Evolutionary conservation across 345 rosid genomes (phyloP).

Genomic region (Carallia brachiata): DNA sequence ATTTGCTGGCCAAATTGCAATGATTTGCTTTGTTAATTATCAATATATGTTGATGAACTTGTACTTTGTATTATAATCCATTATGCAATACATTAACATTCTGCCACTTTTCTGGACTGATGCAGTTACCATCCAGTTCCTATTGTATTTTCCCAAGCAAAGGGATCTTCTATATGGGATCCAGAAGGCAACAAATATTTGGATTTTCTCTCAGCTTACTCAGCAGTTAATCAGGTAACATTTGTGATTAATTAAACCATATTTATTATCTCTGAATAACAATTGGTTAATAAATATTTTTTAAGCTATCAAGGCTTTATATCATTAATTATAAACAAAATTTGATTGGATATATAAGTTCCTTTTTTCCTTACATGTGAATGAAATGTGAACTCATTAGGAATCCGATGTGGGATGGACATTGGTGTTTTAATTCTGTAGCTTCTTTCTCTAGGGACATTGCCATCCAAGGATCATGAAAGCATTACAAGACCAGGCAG

Average conservation of each 20-base stretch:
- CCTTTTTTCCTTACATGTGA: background rate
- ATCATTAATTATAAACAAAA: no score
- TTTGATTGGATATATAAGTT: no score
- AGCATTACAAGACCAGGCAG: conserved; percentile 80
- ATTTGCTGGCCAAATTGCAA: no score
- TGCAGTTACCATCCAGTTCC: conserved; percentile 96
- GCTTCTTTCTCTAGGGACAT: conserved; percentile 62
- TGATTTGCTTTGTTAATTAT: background rate
- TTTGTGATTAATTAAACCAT: background rate
- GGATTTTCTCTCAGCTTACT: conserved; percentile 91
- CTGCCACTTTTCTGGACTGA: conserved; percentile 12
- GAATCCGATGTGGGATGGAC: conserved; percentile 9
- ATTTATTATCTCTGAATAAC: background rate
- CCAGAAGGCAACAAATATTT: conserved; percentile 92
- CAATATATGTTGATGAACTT: background rate
- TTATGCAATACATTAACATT: background rate
- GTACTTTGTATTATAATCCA: background rate
- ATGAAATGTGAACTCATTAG: background rate
- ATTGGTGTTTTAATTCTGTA: background rate
- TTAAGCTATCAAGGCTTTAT: no score
- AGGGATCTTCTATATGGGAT: conserved; percentile 79
- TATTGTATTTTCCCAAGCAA: conserved; percentile 86
- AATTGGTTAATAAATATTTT: no score
- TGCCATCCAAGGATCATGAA: conserved; percentile 89
- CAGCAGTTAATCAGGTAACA: conserved; percentile 90